Evolutionary conservation across 2,329 filamentous ascomycete genomes (phyloP), one percentile per base, ranked within the genome.

Genomic region (Chaetoscypha palmicola): DNA sequence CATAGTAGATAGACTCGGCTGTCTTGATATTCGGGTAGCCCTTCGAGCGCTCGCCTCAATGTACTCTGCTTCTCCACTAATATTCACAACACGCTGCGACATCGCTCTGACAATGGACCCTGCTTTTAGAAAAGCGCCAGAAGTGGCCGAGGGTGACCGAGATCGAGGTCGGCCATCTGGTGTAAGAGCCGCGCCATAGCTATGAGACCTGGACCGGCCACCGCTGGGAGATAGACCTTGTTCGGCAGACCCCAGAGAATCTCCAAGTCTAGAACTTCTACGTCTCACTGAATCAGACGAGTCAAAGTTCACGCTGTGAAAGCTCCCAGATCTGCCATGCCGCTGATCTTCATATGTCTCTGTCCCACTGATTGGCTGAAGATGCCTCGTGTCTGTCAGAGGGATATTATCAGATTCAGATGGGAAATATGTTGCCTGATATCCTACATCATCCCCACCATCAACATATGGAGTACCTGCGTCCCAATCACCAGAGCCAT

Each of bases 71-170:
- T 97, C 92, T 61, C 94, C 94, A 66, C 89, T 95, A 57, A 98
- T 77, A 60, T 97, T 97, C 59, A 98, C 92, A 44, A 98, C 90
- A 69, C 92, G 87, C 68, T 96, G 90, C 23, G 94, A 97, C 80
- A 98, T 94, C 49, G 79, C 79, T 52, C 84, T 77, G 65, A 90
- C 78, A 56, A 89, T 86, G 7, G 84, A 86, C 34, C 84, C 78
- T 48, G 85, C 84, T 54, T 79, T 73, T 19, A 74, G 77, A 41
- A 90, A 64, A 14, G 84, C 82, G 20, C 76, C 76, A 9, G 77
- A 73, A 7, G 76, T 73, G 14, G 81, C 81, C 2, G 82, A 79
- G 30, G 81, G 70, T 33, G 83, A 83, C 34, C 74, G 68, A 41
- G 72, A 69, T 41, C 62, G 60, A 47, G 67, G 45, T 33, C 51